Conservation (phyloP, 208 protist genomes). For the Acanthamoeba sp. region DNA sequence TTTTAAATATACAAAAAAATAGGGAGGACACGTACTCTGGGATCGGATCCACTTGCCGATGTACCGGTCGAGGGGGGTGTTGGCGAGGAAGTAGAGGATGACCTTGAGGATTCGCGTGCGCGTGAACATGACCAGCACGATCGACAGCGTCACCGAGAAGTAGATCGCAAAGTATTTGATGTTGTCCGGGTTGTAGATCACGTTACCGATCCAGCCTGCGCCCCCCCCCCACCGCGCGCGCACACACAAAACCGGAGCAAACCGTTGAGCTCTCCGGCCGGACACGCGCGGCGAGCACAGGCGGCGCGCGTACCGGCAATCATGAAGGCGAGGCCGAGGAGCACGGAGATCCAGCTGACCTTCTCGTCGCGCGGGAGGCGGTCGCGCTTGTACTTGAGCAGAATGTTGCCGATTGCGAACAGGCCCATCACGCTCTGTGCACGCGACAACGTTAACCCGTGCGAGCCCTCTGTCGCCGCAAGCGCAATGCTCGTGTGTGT, state of each 20-base stretch:
- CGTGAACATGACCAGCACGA: slow-evolving; percentile 88
- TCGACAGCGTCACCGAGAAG: slow-evolving; percentile 83
- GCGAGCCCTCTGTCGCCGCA: too few species aligned
- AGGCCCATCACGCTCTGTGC: slow-evolving; percentile 88
- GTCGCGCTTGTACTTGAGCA: slow-evolving; percentile 92
- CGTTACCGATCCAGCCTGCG: slow-evolving; percentile 84
- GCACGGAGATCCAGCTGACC: slow-evolving; percentile 67
- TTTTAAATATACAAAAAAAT: neutral
- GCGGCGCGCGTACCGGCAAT: slow-evolving; percentile 26
- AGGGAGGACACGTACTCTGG: neutral
- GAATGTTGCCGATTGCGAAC: slow-evolving; percentile 90
- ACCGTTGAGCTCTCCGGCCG: too few species aligned
- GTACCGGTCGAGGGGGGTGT: slow-evolving; percentile 48
- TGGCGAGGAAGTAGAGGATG: slow-evolving; percentile 79
- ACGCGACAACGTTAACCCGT: too few species aligned
- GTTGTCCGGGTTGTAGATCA: slow-evolving; percentile 84
- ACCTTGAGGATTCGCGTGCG: slow-evolving; percentile 84
- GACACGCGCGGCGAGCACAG: too few species aligned
- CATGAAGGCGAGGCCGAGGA: slow-evolving; percentile 56
- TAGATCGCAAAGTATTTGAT: slow-evolving; percentile 89
- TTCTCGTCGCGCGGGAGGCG: slow-evolving; percentile 77
- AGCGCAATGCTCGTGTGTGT: neutral
- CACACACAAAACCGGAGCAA: too few species aligned
- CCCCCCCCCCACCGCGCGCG: too few species aligned
- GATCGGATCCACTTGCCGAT: slow-evolving; percentile 67